These are phyloP conservation scores for Thuidium tamariscinum DNA, from an alignment of 225 moss, liverwort and hornwort genomes.

Conservation along the genomic window DNA sequence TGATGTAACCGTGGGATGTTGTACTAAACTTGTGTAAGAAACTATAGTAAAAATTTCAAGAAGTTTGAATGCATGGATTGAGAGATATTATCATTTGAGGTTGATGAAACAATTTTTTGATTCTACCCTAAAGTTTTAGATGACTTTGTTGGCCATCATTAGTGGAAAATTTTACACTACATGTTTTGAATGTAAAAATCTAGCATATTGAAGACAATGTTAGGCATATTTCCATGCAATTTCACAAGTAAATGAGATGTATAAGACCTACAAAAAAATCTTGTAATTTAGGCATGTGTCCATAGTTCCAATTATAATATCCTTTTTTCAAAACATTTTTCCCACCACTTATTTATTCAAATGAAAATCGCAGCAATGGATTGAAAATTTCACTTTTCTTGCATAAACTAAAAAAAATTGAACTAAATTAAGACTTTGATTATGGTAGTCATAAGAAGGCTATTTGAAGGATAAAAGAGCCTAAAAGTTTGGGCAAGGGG, in stretches of 20 bases:
- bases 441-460: background rate
- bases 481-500: background rate
- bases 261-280: background rate
- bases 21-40: background rate
- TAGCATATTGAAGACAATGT: background rate
- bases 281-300: background rate
- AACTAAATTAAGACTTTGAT: background rate
- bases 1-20: accelerated
- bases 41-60: accelerated
- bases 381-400: background rate
- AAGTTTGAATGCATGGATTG: background rate
- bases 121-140: accelerated
- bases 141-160: background rate
- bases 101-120: background rate
- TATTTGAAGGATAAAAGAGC: background rate
- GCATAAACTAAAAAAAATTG: background rate
- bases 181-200: background rate
- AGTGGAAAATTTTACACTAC: accelerated
- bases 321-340: background rate
- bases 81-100: background rate
- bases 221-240: background rate
- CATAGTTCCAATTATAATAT: background rate
- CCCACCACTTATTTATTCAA: background rate
- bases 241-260: background rate
- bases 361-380: background rate